phyloP scores from a whole-genome alignment of 208 protist species.

The Wallacemonas sp. region DNA sequence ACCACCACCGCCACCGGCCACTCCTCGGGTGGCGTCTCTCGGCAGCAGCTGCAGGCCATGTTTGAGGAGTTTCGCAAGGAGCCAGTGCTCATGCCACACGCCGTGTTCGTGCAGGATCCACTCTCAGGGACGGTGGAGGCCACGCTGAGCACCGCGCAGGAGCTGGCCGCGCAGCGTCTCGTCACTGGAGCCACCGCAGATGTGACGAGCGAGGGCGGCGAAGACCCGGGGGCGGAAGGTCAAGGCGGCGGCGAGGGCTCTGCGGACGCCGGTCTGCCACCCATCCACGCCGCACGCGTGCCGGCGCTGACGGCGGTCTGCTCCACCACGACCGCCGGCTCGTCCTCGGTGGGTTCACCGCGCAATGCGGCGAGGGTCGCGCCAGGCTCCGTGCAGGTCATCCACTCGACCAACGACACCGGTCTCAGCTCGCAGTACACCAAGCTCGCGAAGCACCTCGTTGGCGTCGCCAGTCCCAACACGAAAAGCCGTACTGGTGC shows the following conservation, averaged over 20 bases:
- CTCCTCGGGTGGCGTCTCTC: not conserved
- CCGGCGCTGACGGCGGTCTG: not conserved
- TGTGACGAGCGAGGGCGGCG: too few species aligned
- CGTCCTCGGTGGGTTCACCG: not conserved
- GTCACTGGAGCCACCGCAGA: not conserved
- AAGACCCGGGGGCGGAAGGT: too few species aligned
- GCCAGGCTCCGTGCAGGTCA: not conserved
- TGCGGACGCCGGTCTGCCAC: not conserved
- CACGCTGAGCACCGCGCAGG: slow-evolving; percentile 16
- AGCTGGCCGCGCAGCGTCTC: not conserved
- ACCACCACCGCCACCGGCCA: not conserved
- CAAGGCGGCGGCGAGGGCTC: too few species aligned
- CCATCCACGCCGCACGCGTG: not conserved
- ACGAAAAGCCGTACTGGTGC: not conserved
- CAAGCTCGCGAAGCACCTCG: slow-evolving; percentile 14
- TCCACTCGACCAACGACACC: not conserved
- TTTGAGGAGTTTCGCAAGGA: slow-evolving; percentile 70
- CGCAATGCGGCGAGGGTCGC: not conserved
- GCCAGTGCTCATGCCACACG: slow-evolving; percentile 65
- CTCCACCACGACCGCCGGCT: not conserved
- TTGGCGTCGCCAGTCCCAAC: not conserved
- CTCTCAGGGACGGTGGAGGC: slow-evolving; percentile 46
- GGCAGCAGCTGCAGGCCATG: slow-evolving; percentile 42
- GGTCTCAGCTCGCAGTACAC: slow-evolving; percentile 16
- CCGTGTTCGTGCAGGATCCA: slow-evolving; percentile 48